phyloP scores from a whole-genome alignment of 345 rosid genomes.

The Salix exigua region DNA sequence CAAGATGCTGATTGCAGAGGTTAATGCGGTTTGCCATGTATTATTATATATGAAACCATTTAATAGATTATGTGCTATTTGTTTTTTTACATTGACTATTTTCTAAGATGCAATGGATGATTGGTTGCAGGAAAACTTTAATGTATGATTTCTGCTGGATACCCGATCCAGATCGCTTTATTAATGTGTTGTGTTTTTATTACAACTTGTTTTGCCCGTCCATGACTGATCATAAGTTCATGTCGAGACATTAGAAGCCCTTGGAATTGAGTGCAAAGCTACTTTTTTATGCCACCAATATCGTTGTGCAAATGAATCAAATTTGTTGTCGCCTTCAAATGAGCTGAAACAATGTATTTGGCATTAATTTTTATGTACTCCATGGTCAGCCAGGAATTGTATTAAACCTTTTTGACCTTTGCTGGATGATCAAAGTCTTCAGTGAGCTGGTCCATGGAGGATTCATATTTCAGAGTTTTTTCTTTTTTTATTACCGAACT shows the following conservation, averaged over 20 bases:
- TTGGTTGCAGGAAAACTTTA: neutral
- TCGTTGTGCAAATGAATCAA: slow-evolving; percentile 4
- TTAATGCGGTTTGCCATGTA: neutral
- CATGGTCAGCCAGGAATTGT: neutral
- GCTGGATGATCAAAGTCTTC: neutral
- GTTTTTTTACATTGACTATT: neutral
- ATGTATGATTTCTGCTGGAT: neutral
- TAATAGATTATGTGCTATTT: neutral
- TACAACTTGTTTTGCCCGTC: neutral
- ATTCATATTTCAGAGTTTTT: neutral
- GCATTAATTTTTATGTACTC: neutral
- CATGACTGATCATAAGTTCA: neutral
- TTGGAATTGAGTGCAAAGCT: neutral
- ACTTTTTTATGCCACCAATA: neutral
- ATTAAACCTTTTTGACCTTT: neutral
- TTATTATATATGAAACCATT: neutral
- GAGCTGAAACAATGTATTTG: neutral
- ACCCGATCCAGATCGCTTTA: neutral
- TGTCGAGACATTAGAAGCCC: neutral
- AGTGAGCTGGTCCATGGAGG: neutral
- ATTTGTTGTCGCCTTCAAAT: slow-evolving; percentile 9
- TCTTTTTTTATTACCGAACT: neutral
- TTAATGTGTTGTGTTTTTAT: neutral
- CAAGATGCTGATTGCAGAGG: neutral
- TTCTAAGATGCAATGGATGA: neutral